phyloP scores from a whole-genome alignment of 495 filamentous ascomycete species.

The Podospora didyma region DNA sequence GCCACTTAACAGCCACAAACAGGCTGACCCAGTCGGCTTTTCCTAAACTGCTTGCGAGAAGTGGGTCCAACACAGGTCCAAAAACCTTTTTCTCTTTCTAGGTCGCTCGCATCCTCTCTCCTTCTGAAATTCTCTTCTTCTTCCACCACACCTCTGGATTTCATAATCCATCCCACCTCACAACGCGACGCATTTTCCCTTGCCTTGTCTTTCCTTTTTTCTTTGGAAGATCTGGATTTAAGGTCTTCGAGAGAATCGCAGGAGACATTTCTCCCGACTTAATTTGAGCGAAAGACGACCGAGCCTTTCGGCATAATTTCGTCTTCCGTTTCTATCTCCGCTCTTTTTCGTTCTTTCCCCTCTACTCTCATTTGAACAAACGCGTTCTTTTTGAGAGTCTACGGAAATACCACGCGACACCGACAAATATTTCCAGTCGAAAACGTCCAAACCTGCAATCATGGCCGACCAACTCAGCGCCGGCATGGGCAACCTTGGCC shows the following conservation, averaged over 20 bases:
- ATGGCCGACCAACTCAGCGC: conserved; percentile 98
- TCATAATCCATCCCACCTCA: conserved; percentile 29
- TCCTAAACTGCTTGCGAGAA: conserved; percentile 23
- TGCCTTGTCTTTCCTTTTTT: conserved; percentile 33
- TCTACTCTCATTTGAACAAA: conserved; percentile 30
- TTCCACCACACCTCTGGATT: conserved; percentile 26
- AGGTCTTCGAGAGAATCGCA: conserved; percentile 38
- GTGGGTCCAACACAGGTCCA: conserved; percentile 25
- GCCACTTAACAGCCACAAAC: neutral
- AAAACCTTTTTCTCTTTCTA: conserved; percentile 32
- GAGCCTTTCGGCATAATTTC: conserved; percentile 21
- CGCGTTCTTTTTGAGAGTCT: conserved; percentile 41
- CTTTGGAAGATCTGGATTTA: conserved; percentile 32
- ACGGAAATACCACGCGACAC: conserved; percentile 14
- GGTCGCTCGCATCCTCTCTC: conserved; percentile 28
- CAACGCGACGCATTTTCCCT: conserved; percentile 21
- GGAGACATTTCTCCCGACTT: conserved; percentile 33
- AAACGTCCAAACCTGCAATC: conserved; percentile 24
- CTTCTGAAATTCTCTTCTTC: conserved; percentile 22
- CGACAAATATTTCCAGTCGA: conserved; percentile 9
- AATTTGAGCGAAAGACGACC: conserved; percentile 14
- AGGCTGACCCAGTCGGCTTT: conserved; percentile 17
- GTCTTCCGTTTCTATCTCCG: conserved; percentile 29
- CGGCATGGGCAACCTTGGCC: conserved; percentile 78
- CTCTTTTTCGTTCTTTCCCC: conserved; percentile 23